Evolutionary conservation across 2,329 filamentous ascomycete genomes (phyloP), one percentile per base, ranked within the genome.

Genomic region (Trichoderma pleuroti): DNA sequence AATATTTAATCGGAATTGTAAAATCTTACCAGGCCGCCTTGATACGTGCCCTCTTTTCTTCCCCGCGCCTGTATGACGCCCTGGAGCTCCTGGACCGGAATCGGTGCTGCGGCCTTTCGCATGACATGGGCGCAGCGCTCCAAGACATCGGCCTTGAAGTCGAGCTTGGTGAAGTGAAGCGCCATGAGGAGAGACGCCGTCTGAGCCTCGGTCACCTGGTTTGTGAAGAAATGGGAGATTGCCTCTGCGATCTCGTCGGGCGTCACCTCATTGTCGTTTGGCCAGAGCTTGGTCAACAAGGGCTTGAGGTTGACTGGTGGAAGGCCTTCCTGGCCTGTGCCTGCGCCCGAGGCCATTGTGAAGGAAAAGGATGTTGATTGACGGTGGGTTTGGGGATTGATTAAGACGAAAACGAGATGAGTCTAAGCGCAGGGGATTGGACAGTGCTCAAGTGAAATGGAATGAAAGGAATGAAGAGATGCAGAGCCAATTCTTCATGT

Each of bases 211-310:
- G 93, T 95, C 21, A 98, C 86, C 74, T 90, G 89, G 82, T 98
- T 91, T 71, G 94, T 94, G 81, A 98, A 98, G 78, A 98, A 97
- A 77, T 95, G 86, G 5, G 93, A 91, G 76, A 98, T 91, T 68
- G 95, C 94, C n/a, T 91, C 86, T 72, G 95, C 93, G 79, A 99
- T 96, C 79, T 98, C 93, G 64, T 88, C 85, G 14, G 94, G 90
- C 18, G 90, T 89, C 69, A 94, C 91, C 18, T 81, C 79, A 77
- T 81, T 72, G 82, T 78, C 74, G 54, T 84, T 77, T 34, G 87
- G 91, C 91, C 91, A 93, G 56, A 95, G 85, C 71, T 91, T 88
- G 77, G 89, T 89, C 71, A 95, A 87, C 36, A 95, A 84, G 49
- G 90, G 89, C 74, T 92, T 92, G 80, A 94, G 92, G 75, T 89